Conservation (phyloP, 805 yeast species). For the Groenewaldozyma salmanticensis region DNA sequence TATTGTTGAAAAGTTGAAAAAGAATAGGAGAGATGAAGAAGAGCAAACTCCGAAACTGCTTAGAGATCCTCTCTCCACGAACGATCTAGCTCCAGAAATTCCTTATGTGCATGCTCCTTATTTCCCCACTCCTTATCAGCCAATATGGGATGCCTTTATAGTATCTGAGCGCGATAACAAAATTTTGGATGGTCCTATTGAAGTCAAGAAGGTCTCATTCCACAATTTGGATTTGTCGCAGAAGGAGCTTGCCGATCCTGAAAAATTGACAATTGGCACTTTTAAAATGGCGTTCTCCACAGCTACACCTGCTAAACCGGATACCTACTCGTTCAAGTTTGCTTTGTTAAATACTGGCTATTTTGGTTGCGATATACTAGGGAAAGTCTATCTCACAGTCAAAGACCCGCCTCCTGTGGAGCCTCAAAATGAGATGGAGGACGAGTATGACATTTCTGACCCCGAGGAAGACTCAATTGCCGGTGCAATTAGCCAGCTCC, state of each 20-base stretch:
- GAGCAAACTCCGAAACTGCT: conserved; percentile 35
- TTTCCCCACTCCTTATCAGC: conserved; percentile 49
- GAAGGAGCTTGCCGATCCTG: conserved; percentile 35
- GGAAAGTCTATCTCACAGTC: conserved; percentile 64
- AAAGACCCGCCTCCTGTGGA: conserved; percentile 42
- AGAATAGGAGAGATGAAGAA: conserved; percentile 9
- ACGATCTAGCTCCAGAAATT: conserved; percentile 57
- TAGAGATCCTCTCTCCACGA: conserved; percentile 60
- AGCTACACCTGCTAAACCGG: conserved; percentile 69
- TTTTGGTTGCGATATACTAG: conserved; percentile 72
- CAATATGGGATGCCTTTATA: conserved; percentile 60
- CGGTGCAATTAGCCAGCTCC: conserved; percentile 61
- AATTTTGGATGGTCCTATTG: conserved; percentile 58
- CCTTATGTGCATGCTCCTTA: conserved; percentile 64
- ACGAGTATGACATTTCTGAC: conserved; percentile 49
- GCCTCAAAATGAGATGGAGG: conserved; percentile 30
- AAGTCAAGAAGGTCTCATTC: conserved; percentile 42
- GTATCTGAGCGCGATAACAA: conserved; percentile 70
- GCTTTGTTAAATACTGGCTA: conserved; percentile 64
- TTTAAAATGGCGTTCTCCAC: conserved; percentile 64
- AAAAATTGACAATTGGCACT: conserved; percentile 47
- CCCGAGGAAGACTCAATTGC: conserved; percentile 70
- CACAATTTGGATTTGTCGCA: conserved; percentile 45
- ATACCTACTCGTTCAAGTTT: conserved; percentile 59
- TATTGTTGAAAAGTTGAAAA: conserved; percentile 13